Conservation (phyloP, 1,139 yeast genomes). For the Meyerozyma sp. region DNA sequence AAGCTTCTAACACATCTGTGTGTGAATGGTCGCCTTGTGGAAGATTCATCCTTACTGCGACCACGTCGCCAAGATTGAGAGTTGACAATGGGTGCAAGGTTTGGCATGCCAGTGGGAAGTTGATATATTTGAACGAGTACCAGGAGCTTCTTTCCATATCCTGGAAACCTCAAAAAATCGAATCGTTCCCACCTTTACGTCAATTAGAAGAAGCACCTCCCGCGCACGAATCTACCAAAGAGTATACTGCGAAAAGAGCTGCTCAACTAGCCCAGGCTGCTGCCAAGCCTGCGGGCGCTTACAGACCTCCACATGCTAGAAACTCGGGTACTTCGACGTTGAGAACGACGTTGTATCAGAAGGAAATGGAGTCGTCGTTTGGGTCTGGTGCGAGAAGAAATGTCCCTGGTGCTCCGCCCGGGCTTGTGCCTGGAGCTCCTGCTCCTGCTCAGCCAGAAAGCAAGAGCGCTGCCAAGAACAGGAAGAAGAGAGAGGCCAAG, state of each 20-base stretch:
- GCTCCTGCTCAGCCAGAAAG: conserved; percentile 36
- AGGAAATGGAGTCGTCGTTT: conserved; percentile 36
- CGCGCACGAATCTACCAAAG: conserved; percentile 65
- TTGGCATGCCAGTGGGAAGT: conserved; percentile 88
- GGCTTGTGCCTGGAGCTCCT: conserved; percentile 41
- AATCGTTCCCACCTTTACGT: conserved; percentile 55
- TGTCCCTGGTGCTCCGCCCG: conserved; percentile 36
- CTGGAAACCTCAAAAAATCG: conserved; percentile 79
- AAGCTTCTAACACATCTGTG: conserved; percentile 90
- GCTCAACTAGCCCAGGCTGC: conserved; percentile 34
- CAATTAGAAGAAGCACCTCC: conserved; percentile 54
- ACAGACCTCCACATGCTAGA: conserved; percentile 95
- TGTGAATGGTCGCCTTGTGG: conserved; percentile 99
- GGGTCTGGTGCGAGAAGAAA: conserved; percentile 24
- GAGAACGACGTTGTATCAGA: conserved; percentile 51
- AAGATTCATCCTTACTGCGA: conserved; percentile 85
- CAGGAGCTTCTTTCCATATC: conserved; percentile 73
- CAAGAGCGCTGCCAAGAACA: conserved; percentile 67
- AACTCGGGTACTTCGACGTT: conserved; percentile 33
- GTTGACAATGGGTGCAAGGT: conserved; percentile 93
- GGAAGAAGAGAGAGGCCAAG: conserved; percentile 73
- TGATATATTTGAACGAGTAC: conserved; percentile 73
- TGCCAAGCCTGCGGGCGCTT: conserved; percentile 73
- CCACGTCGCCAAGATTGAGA: conserved; percentile 93
- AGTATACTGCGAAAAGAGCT: conserved; percentile 43